A percentile compares a stretch with the other conserved stretches of the same genome.
phyloP scores from a whole-genome alignment of 305 asterid genomes.

The Rubia peregrina region DNA sequence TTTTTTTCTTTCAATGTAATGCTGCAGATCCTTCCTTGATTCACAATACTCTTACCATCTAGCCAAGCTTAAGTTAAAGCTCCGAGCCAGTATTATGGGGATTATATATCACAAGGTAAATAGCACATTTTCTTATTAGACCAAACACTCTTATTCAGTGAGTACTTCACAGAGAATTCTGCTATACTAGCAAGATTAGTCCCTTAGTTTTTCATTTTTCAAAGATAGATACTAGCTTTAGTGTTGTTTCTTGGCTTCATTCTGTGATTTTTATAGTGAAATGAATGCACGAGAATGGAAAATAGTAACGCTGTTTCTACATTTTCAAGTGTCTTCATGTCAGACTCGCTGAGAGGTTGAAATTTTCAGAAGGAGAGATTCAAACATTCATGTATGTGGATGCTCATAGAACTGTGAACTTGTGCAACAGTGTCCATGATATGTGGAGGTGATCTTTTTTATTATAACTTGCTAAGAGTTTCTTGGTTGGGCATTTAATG shows the following conservation, averaged over 20 bases:
- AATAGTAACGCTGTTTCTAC: slow-evolving; percentile 2
- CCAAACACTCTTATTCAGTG: neutral
- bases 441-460: slow-evolving; percentile 69
- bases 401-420: slow-evolving; percentile 80
- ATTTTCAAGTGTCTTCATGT: slow-evolving; percentile 63
- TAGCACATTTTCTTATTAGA: slow-evolving; percentile 6
- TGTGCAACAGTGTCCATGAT: slow-evolving; percentile 92
- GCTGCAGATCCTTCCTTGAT: slow-evolving; percentile 87
- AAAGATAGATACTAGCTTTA: too few relatives aligned
- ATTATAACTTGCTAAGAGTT: neutral
- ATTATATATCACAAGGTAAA: slow-evolving; percentile 76
- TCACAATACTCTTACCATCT: slow-evolving; percentile 83
- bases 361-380: slow-evolving; percentile 95
- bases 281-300: slow-evolving; percentile 4
- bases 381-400: slow-evolving; percentile 99
- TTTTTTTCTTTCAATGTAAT: slow-evolving; percentile 11
- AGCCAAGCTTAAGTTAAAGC: slow-evolving; percentile 70
- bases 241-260: neutral
- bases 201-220: too few relatives aligned
- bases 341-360: slow-evolving; percentile 85
- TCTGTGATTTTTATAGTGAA: neutral
- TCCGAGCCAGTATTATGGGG: slow-evolving; percentile 87
- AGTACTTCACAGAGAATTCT: too few relatives aligned
- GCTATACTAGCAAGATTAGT: neutral
- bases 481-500: neutral